Evolutionary conservation across 2,329 filamentous ascomycete genomes (phyloP), one percentile per base, ranked within the genome.

Genomic region (Sphaerulina populicola): DNA sequence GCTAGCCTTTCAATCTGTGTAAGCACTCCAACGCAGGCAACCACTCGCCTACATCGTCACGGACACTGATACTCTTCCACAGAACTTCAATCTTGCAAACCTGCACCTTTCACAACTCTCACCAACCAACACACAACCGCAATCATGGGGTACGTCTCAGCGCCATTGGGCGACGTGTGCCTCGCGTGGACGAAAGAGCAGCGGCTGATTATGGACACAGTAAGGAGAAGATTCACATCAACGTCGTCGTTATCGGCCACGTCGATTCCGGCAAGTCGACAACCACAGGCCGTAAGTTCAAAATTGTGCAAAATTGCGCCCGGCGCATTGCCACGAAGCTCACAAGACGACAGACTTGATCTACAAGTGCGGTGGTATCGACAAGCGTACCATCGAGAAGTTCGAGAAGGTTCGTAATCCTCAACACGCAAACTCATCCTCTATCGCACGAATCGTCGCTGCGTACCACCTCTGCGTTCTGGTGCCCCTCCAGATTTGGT

Each of bases 321-420:
- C 44, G 58, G 58, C 64, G 44, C 56, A 60, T 63, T 57, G 68
- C 64, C 54, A 45, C 40, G 33, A 53, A 64, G 65, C 64, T 68
- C 66, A 74, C 74, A 86, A 68, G 82, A 84, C 76, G 84, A 91
- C 69, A 76, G 73, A 77, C 81, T 85, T 98, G 84, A 97, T 98
- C 87, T 97, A 97, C 89, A 91, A 98, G 86, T 97, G 93, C 82
- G 93, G 93, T 86, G 93, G 93, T 88, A 98, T 97, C 73, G 93
- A 98, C 88, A 89, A 91, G 83, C 91, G 93, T 89, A 97, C 91
- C 77, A 98, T 98, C 75, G 93, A 98, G 86, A 98, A 98, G 87
- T 98, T 98, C 85, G 93, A 98, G 90, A 98, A 98, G 88, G 89
- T 94, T 77, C 60, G 66, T 57, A 42, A 47, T 41, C 47, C 6